Evolutionary conservation across 192 early-diverging fungal genomes (phyloP).

Genomic region (Phycomyces nitens): DNA sequence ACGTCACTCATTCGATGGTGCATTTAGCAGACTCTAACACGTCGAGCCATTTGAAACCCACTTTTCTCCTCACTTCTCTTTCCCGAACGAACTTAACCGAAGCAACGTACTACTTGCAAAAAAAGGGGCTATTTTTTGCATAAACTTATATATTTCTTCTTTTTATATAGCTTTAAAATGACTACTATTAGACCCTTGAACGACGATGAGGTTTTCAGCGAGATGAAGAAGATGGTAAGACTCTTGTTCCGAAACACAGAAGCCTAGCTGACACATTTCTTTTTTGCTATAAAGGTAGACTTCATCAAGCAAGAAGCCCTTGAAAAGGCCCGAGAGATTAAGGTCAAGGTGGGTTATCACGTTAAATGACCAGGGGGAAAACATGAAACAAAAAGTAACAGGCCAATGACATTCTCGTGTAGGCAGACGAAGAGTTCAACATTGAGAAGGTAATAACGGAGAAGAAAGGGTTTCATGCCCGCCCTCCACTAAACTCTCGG

Average conservation of each 20-base stretch:
- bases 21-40: neutral
- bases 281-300: slow-evolving; percentile 58
- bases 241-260: neutral
- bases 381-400: neutral
- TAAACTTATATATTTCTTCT: no score
- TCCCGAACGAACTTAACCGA: no score
- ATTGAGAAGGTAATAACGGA: slow-evolving; percentile 79
- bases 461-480: neutral
- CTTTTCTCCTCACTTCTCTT: neutral
- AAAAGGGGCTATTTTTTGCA: no score
- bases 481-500: neutral
- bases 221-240: slow-evolving; percentile 98
- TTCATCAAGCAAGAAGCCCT: slow-evolving; percentile 99
- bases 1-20: neutral
- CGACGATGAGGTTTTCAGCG: slow-evolving; percentile 91
- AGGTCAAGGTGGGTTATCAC: slow-evolving; percentile 74
- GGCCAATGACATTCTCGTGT: slow-evolving; percentile 2
- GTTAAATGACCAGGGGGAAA: neutral
- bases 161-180: slow-evolving; percentile 10
- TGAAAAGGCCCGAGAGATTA: slow-evolving; percentile 97
- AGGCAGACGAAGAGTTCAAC: slow-evolving; percentile 99
- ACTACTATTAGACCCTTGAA: slow-evolving; percentile 59
- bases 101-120: no score
- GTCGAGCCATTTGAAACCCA: slow-evolving; percentile 2
- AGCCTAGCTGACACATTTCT: neutral